Conservation (phyloP, 2,329 filamentous ascomycete species). For the Pseudogymnoascus sp. region DNA sequence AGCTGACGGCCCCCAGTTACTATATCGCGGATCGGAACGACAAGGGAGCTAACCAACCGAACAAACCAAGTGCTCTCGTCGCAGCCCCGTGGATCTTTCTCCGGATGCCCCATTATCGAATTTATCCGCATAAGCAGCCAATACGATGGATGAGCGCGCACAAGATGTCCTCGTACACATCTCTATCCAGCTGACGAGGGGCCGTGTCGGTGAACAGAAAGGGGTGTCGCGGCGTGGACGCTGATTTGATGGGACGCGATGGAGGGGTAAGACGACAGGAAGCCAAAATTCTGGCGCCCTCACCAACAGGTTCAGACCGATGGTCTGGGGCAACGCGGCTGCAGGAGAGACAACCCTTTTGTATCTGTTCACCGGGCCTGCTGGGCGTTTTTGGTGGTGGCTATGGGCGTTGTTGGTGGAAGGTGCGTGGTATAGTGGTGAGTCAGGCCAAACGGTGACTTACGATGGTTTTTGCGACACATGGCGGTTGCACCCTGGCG, state of each 20-base stretch:
- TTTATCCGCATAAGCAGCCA: background rate
- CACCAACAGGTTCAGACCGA: background rate
- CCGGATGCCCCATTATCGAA: background rate
- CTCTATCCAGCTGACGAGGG: background rate
- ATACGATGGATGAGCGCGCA: background rate
- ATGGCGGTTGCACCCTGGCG: background rate
- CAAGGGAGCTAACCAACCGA: background rate
- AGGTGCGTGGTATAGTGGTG: background rate
- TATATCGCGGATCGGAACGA: conserved; percentile 2
- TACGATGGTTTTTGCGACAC: background rate
- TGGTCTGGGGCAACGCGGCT: background rate
- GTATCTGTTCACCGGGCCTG: background rate
- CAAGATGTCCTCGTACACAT: background rate
- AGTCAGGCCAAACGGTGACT: background rate
- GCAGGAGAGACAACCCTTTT: background rate
- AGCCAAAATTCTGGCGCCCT: background rate
- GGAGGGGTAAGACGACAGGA: background rate
- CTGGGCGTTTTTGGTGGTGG: conserved; percentile 1
- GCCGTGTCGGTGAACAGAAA: background rate
- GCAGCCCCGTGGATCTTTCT: background rate
- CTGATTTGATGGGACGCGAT: background rate
- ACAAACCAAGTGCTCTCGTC: background rate
- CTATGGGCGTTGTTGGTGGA: background rate
- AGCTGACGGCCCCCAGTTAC: background rate
- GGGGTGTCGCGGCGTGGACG: background rate